A percentile compares a stretch with the other conserved stretches of the same genome.
These are phyloP conservation scores for Dryas alaskensis DNA, from an alignment of 306 rosid species.

Conservation along the genomic window DNA sequence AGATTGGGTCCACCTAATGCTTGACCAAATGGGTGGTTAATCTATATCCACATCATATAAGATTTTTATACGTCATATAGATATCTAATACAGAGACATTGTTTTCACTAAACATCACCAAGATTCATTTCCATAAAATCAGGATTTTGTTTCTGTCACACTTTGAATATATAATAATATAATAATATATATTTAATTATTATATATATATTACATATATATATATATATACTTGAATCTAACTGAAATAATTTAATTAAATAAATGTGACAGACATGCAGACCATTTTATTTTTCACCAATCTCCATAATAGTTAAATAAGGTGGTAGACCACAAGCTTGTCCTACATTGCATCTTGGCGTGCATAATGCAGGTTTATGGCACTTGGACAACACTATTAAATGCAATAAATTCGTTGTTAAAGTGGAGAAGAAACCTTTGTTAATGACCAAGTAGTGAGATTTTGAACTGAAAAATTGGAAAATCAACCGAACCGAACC, in stretches of 20 bases:
- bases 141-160: constrained; percentile 2
- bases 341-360: background rate
- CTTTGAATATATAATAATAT: background rate
- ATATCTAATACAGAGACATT: constrained; percentile 1
- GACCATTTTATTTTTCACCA: background rate
- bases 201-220: background rate
- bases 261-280: constrained; percentile 20
- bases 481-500: too few relatives aligned
- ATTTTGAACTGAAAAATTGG: too few relatives aligned
- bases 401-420: background rate
- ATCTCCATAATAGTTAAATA: constrained; percentile 12
- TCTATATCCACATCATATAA: constrained; percentile 5
- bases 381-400: background rate
- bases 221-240: background rate
- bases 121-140: constrained; percentile 21
- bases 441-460: background rate
- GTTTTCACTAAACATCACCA: constrained; percentile 12
- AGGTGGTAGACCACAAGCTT: background rate
- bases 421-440: background rate
- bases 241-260: background rate
- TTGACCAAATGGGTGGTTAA: constrained; percentile 24
- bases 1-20: constrained; percentile 15
- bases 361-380: constrained; percentile 8
- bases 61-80: background rate
- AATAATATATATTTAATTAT: too few relatives aligned